Conservation (phyloP, 2,329 filamentous ascomycete genomes). For the Scedosporium apiospermum region DNA sequence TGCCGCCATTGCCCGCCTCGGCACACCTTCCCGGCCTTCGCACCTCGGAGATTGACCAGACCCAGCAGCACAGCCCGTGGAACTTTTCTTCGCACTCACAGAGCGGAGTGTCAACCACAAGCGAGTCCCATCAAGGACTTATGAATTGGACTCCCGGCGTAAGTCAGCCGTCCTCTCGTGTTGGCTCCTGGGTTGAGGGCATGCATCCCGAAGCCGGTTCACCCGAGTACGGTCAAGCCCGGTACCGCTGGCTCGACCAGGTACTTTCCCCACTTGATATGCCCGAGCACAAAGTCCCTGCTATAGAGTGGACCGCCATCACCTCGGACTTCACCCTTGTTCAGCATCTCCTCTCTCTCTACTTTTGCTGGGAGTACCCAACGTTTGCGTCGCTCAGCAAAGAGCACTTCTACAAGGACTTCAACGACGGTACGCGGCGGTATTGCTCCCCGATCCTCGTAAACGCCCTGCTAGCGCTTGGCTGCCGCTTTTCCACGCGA, state of each 20-base stretch:
- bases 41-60: not conserved
- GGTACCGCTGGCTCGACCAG: constrained; percentile 34
- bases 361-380: constrained; percentile 70
- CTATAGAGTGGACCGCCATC: constrained; percentile 49
- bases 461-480: constrained; percentile 55
- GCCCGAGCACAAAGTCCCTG: constrained; percentile 31
- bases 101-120: constrained; percentile 34
- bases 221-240: constrained; percentile 19
- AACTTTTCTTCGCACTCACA: constrained; percentile 28
- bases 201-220: constrained; percentile 22
- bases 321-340: constrained; percentile 50
- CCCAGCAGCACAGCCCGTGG: constrained; percentile 37
- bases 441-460: constrained; percentile 61
- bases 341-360: constrained; percentile 53
- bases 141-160: constrained; percentile 36
- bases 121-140: constrained; percentile 35
- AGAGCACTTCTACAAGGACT: constrained; percentile 60
- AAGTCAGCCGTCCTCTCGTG: constrained; percentile 30
- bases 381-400: constrained; percentile 66
- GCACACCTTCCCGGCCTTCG: constrained; percentile 1
- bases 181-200: constrained; percentile 41
- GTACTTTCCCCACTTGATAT: constrained; percentile 36
- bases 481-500: constrained; percentile 59
- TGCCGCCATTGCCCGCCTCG: not conserved
- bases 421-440: constrained; percentile 46